phyloP scores from a whole-genome alignment of 306 rosid genomes.

The Lupinus albus region DNA sequence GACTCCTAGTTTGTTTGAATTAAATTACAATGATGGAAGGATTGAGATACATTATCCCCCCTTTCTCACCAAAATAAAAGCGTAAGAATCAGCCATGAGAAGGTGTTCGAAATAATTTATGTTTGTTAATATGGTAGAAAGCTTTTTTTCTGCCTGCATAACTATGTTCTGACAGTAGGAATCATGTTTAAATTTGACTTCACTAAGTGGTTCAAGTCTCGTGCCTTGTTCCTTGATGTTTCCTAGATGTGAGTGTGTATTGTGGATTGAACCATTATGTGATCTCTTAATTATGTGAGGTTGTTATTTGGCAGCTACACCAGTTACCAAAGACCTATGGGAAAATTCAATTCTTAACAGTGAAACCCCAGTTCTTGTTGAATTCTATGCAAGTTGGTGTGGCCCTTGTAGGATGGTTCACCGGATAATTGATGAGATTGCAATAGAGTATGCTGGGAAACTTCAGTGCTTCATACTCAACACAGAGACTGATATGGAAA shows the following conservation, averaged over 20 bases:
- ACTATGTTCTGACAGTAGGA: constrained; percentile 11
- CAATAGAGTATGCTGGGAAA: constrained; percentile 69
- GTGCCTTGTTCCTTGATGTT: neutral
- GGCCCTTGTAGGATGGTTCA: constrained; percentile 97
- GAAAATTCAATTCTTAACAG: constrained; percentile 62
- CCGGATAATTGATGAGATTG: constrained; percentile 77
- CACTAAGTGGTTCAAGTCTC: constrained; percentile 8
- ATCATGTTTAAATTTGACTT: constrained; percentile 16
- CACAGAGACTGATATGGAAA: constrained; percentile 66
- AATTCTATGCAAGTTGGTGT: constrained; percentile 91
- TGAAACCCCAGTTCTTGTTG: constrained; percentile 78
- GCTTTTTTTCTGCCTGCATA: neutral
- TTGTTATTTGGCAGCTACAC: constrained; percentile 58
- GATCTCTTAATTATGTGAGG: constrained; percentile 36
- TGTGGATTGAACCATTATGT: constrained; percentile 27
- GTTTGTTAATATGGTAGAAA: constrained; percentile 6
- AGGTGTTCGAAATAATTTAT: constrained; percentile 11
- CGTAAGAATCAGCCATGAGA: neutral
- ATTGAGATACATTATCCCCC: constrained; percentile 20
- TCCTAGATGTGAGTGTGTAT: constrained; percentile 21
- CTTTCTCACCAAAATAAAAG: neutral
- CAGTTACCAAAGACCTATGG: constrained; percentile 72
- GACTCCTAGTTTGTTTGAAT: constrained; percentile 34
- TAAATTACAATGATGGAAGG: neutral
- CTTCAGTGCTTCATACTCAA: constrained; percentile 74